phyloP scores from a whole-genome alignment of 305 asterid genomes.

The Coffea humblotiana region DNA sequence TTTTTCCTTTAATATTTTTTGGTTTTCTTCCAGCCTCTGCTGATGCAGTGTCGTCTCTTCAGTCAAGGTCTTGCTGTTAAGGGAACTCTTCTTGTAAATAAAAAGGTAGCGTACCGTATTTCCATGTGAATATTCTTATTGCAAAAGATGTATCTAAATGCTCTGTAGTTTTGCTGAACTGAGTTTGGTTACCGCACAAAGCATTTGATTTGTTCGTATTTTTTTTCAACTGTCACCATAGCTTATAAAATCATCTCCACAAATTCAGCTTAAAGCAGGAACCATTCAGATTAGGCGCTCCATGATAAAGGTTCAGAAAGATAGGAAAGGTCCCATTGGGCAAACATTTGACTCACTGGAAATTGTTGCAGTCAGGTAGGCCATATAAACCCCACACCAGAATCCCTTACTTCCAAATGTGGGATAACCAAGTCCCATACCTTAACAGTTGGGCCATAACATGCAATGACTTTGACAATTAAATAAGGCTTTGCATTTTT shows the following conservation, averaged over 20 bases:
- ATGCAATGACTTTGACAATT: too few relatives aligned
- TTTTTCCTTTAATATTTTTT: too few relatives aligned
- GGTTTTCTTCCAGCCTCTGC: conserved; percentile 27
- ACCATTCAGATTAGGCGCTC: conserved; percentile 76
- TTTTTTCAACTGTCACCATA: not conserved
- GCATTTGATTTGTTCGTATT: not conserved
- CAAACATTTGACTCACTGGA: conserved; percentile 61
- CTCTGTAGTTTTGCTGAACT: not conserved
- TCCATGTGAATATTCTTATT: not conserved
- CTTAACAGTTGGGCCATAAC: too few relatives aligned
- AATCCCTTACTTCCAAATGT: not conserved
- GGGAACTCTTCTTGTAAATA: conserved; percentile 83
- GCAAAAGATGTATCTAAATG: not conserved
- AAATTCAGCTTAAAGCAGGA: conserved; percentile 47
- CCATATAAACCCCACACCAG: too few relatives aligned
- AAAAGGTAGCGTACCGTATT: conserved; percentile 41
- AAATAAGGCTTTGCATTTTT: too few relatives aligned
- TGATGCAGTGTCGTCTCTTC: conserved; percentile 82
- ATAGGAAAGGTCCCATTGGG: conserved; percentile 18
- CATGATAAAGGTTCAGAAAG: conserved; percentile 73
- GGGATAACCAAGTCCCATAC: too few relatives aligned
- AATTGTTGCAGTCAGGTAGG: conserved; percentile 61
- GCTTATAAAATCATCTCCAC: not conserved
- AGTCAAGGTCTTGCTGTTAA: conserved; percentile 69
- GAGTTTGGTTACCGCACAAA: not conserved